phyloP scores from a whole-genome alignment of 2,329 filamentous ascomycete genomes.

The Tolypocladium cylindrosporum region DNA sequence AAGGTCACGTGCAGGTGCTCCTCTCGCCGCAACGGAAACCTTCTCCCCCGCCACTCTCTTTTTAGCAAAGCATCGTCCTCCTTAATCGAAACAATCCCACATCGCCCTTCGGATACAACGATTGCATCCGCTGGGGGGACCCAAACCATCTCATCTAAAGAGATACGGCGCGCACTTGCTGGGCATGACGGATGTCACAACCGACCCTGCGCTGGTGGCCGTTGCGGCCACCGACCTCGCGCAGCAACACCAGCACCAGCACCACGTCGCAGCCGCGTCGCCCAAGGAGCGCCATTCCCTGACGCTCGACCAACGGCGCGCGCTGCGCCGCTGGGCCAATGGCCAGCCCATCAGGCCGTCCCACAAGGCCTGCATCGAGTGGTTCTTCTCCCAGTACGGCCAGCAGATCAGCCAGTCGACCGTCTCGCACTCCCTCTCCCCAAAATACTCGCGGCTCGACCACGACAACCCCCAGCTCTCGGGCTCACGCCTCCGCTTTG shows the following conservation, averaged over 20 bases:
- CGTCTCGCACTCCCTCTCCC: slow-evolving; percentile 51
- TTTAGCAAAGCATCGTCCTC: slow-evolving; percentile 15
- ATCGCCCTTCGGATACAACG: slow-evolving; percentile 28
- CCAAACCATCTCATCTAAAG: slow-evolving; percentile 18
- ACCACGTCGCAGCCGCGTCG: slow-evolving; percentile 4
- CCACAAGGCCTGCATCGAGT: slow-evolving; percentile 54
- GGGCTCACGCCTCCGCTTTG: slow-evolving; percentile 51
- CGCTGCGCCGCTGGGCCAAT: slow-evolving; percentile 50
- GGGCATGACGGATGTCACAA: slow-evolving; percentile 25
- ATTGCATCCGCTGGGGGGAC: slow-evolving; percentile 19
- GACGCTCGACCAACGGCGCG: slow-evolving; percentile 52
- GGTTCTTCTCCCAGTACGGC: slow-evolving; percentile 48
- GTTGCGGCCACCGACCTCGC: slow-evolving; percentile 19
- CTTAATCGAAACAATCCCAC: slow-evolving; percentile 27
- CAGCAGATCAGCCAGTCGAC: slow-evolving; percentile 54
- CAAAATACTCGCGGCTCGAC: slow-evolving; percentile 52
- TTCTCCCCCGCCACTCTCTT: slow-evolving; percentile 17
- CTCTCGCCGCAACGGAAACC: background rate
- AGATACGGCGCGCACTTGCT: slow-evolving; percentile 12
- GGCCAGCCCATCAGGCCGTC: slow-evolving; percentile 45
- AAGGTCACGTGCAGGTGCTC: background rate
- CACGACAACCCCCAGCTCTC: slow-evolving; percentile 49
- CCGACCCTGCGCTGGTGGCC: slow-evolving; percentile 27
- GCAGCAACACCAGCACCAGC: slow-evolving; percentile 2
- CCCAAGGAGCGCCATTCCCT: slow-evolving; percentile 46